Conservation (phyloP, 768 basidiomycete species). For the Lentinula lateritia region DNA sequence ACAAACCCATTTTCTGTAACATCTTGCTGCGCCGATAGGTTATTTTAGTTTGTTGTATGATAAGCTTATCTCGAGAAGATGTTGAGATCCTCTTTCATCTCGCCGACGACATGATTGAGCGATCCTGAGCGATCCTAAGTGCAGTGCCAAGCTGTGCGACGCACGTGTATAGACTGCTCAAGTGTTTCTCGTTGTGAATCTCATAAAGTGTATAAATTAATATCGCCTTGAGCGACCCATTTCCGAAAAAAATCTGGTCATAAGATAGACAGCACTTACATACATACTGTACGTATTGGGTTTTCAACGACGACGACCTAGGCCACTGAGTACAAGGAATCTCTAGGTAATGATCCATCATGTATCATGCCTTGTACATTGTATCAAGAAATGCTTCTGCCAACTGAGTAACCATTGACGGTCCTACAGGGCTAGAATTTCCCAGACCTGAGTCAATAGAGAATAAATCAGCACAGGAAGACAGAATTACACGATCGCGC, state of each 20-base stretch:
- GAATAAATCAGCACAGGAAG: background rate
- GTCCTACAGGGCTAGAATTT: constrained; percentile 76
- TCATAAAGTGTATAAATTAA: no score
- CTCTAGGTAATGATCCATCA: no score
- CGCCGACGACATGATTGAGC: no score
- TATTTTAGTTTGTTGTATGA: background rate
- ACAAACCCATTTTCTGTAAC: background rate
- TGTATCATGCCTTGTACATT: constrained; percentile 64
- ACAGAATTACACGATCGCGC: background rate
- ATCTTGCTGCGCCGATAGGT: background rate
- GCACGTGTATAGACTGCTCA: no score
- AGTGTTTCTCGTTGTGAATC: no score
- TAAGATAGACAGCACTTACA: no score
- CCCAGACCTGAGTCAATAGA: constrained; percentile 54
- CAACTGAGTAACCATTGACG: constrained; percentile 70
- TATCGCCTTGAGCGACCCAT: no score
- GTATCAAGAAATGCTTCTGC: constrained; percentile 80
- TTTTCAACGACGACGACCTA: background rate
- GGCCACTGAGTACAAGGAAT: background rate
- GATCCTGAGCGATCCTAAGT: no score
- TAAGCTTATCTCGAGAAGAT: background rate
- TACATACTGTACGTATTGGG: background rate
- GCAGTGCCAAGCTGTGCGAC: no score
- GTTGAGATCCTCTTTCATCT: background rate
- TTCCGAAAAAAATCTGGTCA: no score